These are phyloP conservation scores for Mallotus nudiflorus DNA, from an alignment of 345 rosid genomes.

Conservation along the genomic window DNA sequence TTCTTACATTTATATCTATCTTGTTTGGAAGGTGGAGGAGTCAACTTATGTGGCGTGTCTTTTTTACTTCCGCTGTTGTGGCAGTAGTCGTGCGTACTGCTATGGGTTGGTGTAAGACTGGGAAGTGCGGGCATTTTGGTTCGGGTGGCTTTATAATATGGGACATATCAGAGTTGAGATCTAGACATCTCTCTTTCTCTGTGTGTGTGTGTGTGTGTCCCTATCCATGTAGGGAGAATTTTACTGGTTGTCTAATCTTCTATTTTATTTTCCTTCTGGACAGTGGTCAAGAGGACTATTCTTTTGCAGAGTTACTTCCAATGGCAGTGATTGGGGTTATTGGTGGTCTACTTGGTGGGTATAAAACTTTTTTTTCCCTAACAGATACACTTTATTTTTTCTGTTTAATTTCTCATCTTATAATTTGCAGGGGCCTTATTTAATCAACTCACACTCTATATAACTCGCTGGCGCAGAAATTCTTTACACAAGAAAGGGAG, in stretches of 20 bases:
- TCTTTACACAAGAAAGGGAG: conserved; percentile 82
- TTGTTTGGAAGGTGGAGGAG: conserved; percentile 91
- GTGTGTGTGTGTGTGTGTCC: neutral
- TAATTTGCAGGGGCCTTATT: conserved; percentile 74
- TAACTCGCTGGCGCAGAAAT: conserved; percentile 87
- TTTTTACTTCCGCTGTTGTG: conserved; percentile 95
- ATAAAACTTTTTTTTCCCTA: conserved; percentile 7
- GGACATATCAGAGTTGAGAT: conserved; percentile 88
- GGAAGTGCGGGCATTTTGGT: conserved; percentile 97
- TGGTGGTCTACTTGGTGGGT: conserved; percentile 89
- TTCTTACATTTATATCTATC: conserved; percentile 16
- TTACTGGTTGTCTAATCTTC: conserved; percentile 19
- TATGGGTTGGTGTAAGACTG: conserved; percentile 97
- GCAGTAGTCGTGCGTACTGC: conserved; percentile 97
- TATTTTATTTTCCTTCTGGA: conserved; percentile 19
- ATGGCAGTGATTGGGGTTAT: conserved; percentile 95
- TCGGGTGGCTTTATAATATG: conserved; percentile 87
- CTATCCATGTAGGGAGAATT: conserved; percentile 1
- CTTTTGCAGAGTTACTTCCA: conserved; percentile 85
- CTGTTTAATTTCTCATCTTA: conserved; percentile 16
- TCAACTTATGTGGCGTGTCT: conserved; percentile 99
- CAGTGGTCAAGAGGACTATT: conserved; percentile 98
- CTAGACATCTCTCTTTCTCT: conserved; percentile 17
- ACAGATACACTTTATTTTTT: conserved; percentile 9
- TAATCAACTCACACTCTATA: conserved; percentile 83